Percentiles rank a stretch among this genome's conserved stretches.
Evolutionary conservation across 202 grass and related monocot species (phyloP).

Genomic region (Setaria viridis): DNA sequence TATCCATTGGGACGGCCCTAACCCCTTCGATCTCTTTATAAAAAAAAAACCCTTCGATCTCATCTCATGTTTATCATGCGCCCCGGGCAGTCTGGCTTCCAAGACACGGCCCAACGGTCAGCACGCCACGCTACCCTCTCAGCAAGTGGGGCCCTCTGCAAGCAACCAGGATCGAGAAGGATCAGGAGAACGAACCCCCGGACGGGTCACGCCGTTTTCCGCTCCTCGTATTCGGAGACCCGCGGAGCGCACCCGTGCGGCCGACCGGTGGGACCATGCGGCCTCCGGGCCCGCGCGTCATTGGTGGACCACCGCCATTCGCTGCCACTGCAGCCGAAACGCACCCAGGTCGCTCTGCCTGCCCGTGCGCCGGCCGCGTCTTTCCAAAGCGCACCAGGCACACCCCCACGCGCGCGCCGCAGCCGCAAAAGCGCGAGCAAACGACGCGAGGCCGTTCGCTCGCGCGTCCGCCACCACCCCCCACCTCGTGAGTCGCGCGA

Average conservation of each 20-base stretch:
- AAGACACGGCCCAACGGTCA: too few relatives aligned
- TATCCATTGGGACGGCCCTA: too few relatives aligned
- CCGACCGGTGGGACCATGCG: background rate
- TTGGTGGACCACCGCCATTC: background rate
- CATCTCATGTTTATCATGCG: too few relatives aligned
- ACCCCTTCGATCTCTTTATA: too few relatives aligned
- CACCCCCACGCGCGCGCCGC: background rate
- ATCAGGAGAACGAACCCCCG: background rate
- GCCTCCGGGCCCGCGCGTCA: background rate
- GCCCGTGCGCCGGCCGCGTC: background rate
- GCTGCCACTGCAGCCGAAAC: background rate
- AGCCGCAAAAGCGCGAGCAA: conserved; percentile 33
- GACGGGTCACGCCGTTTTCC: background rate
- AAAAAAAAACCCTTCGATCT: too few relatives aligned
- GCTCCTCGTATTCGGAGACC: background rate
- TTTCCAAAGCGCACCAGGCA: too few relatives aligned
- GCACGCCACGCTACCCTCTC: too few relatives aligned
- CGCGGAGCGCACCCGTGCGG: background rate
- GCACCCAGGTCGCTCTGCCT: background rate
- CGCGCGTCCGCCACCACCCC: background rate
- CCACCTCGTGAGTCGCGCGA: background rate
- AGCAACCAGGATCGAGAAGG: background rate
- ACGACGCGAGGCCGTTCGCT: conserved; percentile 41
- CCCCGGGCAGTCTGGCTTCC: too few relatives aligned
- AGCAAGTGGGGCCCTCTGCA: background rate